Conservation (phyloP, 176 grass and related monocot genomes). For the Tillandsia leiboldiana region DNA sequence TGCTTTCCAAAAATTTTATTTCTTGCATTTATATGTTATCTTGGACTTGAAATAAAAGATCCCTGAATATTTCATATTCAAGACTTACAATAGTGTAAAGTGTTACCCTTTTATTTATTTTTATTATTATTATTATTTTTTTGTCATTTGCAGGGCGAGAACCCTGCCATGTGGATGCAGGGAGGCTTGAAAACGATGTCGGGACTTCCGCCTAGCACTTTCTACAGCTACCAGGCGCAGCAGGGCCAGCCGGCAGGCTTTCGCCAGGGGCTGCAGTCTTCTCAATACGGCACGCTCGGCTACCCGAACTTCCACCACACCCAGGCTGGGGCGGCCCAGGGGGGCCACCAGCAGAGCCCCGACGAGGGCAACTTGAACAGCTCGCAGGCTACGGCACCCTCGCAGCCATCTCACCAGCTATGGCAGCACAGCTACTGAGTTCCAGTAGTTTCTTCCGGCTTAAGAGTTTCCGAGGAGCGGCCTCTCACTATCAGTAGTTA, state of each 20-base stretch:
- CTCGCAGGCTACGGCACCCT: conserved; percentile 23
- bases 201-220: conserved; percentile 42
- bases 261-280: conserved; percentile 61
- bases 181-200: conserved; percentile 77
- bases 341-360: conserved; percentile 62
- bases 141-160: conserved; percentile 46
- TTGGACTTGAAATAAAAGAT: background rate
- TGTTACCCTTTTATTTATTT: background rate
- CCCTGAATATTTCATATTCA: background rate
- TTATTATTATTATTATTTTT: background rate
- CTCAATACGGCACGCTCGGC: conserved; percentile 63
- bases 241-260: conserved; percentile 66
- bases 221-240: conserved; percentile 70
- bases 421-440: conserved; percentile 90
- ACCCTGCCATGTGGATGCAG: conserved; percentile 81
- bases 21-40: background rate
- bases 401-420: conserved; percentile 36
- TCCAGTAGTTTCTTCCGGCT: background rate
- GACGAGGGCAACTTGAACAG: conserved; percentile 51
- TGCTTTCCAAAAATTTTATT: no score
- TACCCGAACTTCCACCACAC: conserved; percentile 31
- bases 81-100: background rate
- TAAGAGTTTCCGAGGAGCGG: background rate
- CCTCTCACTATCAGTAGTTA: background rate
- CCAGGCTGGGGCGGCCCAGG: conserved; percentile 48